phyloP scores from a whole-genome alignment of 2,329 filamentous ascomycete species.

The Aspergillus latus region DNA sequence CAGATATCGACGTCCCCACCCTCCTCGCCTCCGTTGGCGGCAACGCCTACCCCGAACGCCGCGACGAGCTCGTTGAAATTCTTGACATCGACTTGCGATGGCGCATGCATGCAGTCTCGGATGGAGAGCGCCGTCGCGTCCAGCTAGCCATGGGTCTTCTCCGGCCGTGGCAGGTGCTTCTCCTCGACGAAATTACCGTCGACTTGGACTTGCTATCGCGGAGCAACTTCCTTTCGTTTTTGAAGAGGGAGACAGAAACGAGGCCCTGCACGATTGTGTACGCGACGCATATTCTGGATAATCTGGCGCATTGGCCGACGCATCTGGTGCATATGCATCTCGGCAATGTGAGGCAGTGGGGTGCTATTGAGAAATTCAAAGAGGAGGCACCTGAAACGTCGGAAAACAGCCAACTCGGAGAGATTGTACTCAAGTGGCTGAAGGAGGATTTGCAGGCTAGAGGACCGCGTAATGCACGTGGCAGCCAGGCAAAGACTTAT shows the following conservation, averaged over 20 bases:
- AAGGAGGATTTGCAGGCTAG: conserved; percentile 74
- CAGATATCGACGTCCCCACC: conserved; percentile 87
- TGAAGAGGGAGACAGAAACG: conserved; percentile 81
- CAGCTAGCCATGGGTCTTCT: conserved; percentile 95
- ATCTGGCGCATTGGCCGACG: conserved; percentile 89
- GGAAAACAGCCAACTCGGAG: conserved; percentile 81
- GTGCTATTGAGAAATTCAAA: conserved; percentile 69
- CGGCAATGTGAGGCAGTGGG: conserved; percentile 85
- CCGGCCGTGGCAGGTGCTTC: conserved; percentile 83
- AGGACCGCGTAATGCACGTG: conserved; percentile 70
- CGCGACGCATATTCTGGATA: conserved; percentile 95
- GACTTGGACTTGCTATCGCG: conserved; percentile 87
- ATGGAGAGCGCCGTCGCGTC: conserved; percentile 86
- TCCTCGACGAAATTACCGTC: conserved; percentile 96
- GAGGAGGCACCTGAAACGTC: conserved; percentile 51
- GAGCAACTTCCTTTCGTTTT: conserved; percentile 78
- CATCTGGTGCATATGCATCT: conserved; percentile 95
- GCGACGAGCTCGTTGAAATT: conserved; percentile 83
- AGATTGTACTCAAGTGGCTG: conserved; percentile 86
- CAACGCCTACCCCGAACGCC: conserved; percentile 73
- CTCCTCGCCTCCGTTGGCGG: conserved; percentile 84
- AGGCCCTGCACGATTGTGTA: conserved; percentile 91
- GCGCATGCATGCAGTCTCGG: conserved; percentile 94
- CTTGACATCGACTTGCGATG: conserved; percentile 89
- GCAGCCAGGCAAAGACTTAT: conserved; percentile 52